Evolutionary conservation across 1,139 yeast species (phyloP).

Genomic region (Zygoascus meyerae): DNA sequence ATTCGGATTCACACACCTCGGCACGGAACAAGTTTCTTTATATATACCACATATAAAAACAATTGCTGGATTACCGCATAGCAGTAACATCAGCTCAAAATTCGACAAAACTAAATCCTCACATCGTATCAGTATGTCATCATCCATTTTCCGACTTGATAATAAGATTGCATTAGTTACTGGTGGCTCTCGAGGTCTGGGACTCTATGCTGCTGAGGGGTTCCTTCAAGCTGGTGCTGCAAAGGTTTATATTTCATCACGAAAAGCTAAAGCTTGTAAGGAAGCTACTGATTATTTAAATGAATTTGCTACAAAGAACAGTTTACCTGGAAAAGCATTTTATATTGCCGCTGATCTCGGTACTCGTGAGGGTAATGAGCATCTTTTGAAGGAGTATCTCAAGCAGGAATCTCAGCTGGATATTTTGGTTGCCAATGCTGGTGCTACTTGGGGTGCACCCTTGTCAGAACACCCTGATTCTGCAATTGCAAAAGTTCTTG

Average conservation of each 20-base stretch:
- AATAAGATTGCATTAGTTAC: constrained; percentile 69
- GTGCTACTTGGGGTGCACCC: constrained; percentile 75
- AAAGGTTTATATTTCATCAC: constrained; percentile 58
- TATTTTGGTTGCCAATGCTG: constrained; percentile 71
- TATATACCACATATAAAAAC: too few relatives aligned
- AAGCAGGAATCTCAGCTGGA: constrained; percentile 43
- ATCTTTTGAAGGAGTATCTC: constrained; percentile 42
- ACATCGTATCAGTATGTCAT: too few relatives aligned
- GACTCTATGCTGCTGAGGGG: constrained; percentile 63
- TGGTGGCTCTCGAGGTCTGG: constrained; percentile 78
- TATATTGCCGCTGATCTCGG: constrained; percentile 61
- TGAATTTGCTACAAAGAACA: constrained; percentile 39
- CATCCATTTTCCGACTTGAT: constrained; percentile 14
- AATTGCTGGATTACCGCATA: too few relatives aligned
- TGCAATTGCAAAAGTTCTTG: constrained; percentile 60
- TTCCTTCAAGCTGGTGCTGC: constrained; percentile 59
- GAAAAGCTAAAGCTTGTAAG: constrained; percentile 60
- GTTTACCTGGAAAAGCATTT: constrained; percentile 42
- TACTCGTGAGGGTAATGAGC: constrained; percentile 44
- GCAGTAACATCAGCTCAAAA: too few relatives aligned
- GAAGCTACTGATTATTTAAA: constrained; percentile 52
- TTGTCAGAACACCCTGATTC: constrained; percentile 55
- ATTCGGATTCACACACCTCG: too few relatives aligned
- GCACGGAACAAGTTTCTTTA: too few relatives aligned
- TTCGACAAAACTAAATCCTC: too few relatives aligned